Conservation (phyloP, 2,329 filamentous ascomycete species). For the Botrytis sinoallii region DNA sequence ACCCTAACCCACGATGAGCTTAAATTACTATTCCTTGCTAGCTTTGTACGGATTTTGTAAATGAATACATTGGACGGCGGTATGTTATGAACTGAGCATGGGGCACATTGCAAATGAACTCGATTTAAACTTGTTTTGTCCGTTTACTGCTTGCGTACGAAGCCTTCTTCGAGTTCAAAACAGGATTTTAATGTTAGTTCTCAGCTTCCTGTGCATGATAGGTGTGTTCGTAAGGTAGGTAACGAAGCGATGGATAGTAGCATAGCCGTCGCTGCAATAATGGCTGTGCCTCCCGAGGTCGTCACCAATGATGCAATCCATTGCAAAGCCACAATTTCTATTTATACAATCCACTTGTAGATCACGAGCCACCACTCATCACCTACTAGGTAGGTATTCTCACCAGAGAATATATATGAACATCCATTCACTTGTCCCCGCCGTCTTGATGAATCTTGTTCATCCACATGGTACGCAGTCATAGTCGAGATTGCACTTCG, state of each 20-base stretch:
- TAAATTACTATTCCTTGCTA: no score
- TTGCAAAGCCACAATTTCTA: constrained; percentile 6
- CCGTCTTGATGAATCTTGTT: neutral
- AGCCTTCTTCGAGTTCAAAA: neutral
- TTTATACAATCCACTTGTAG: neutral
- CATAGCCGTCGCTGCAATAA: neutral
- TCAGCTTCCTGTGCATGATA: neutral
- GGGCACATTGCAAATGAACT: neutral
- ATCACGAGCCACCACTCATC: neutral
- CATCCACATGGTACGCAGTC: neutral
- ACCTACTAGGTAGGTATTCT: neutral
- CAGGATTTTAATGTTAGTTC: neutral
- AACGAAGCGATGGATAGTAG: neutral
- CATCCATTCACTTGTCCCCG: neutral
- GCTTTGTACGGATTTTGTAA: no score
- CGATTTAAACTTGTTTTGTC: neutral
- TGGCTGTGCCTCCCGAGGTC: neutral
- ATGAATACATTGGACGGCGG: no score
- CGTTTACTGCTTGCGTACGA: neutral
- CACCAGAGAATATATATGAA: neutral
- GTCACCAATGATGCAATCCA: constrained; percentile 9
- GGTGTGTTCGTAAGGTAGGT: neutral
- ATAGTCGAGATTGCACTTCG: neutral
- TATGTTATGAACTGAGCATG: neutral
- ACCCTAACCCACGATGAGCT: no score